Conservation (phyloP, 225 moss, liverwort and hornwort species). For the Physcomitrium patens region DNA sequence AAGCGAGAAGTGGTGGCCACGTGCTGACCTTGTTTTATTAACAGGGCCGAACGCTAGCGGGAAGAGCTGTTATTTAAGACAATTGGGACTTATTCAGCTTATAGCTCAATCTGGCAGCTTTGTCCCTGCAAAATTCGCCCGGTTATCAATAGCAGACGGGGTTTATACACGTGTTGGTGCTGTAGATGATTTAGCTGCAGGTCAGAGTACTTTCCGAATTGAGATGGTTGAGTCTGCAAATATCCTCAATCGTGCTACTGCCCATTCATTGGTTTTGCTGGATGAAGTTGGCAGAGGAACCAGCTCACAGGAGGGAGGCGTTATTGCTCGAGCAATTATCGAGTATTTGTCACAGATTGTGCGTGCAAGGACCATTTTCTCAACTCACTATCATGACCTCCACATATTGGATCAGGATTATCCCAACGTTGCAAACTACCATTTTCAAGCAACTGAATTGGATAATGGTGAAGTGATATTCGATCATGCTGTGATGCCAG, state of each 20-base stretch:
- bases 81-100: constrained; percentile 71
- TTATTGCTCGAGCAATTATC: constrained; percentile 69
- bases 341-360: constrained; percentile 75
- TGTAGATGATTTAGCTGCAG: constrained; percentile 74
- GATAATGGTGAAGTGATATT: constrained; percentile 64
- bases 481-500: constrained; percentile 70
- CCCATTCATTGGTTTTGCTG: constrained; percentile 65
- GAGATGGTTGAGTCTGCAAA: constrained; percentile 76
- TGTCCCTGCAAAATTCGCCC: constrained; percentile 60
- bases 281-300: constrained; percentile 81
- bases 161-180: constrained; percentile 75
- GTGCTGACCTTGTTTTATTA: constrained; percentile 71
- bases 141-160: constrained; percentile 64
- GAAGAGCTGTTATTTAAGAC: constrained; percentile 78
- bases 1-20: constrained; percentile 64
- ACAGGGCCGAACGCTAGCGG: constrained; percentile 81
- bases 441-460: constrained; percentile 65
- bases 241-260: constrained; percentile 66
- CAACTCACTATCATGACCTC: constrained; percentile 74
- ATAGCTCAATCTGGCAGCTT: constrained; percentile 72
- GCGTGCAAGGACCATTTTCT: constrained; percentile 65
- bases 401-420: constrained; percentile 65
- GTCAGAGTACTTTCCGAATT: constrained; percentile 74
- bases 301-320: constrained; percentile 67
- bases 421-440: constrained; percentile 65